Conservation (phyloP, 2,329 filamentous ascomycete genomes). For the Metarhizium rileyi region DNA sequence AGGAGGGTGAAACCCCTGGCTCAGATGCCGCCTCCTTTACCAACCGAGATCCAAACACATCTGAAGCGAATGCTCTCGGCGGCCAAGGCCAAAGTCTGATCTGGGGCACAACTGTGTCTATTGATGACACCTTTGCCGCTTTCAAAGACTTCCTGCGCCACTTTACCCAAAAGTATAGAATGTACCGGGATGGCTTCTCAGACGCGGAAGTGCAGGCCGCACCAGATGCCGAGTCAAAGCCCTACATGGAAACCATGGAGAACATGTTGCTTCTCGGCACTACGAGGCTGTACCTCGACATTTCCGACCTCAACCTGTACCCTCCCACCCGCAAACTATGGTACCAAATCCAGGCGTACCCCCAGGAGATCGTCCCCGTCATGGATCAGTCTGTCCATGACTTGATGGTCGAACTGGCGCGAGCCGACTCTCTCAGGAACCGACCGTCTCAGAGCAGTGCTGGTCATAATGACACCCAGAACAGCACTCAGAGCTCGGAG, state of each 20-base stretch:
- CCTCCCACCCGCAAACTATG: conserved; percentile 88
- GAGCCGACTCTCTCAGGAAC: conserved; percentile 64
- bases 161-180: conserved; percentile 86
- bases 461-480: conserved; percentile 33
- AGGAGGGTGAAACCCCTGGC: conserved; percentile 38
- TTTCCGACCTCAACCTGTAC: conserved; percentile 83
- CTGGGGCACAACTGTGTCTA: conserved; percentile 95
- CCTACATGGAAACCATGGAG: conserved; percentile 77
- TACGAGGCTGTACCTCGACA: conserved; percentile 77
- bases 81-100: conserved; percentile 75
- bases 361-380: conserved; percentile 88
- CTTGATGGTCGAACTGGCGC: conserved; percentile 80
- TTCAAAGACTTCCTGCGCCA: conserved; percentile 92
- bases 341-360: conserved; percentile 90
- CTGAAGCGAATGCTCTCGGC: conserved; percentile 80
- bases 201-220: conserved; percentile 62
- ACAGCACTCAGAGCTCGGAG: conserved; percentile 55
- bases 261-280: conserved; percentile 85
- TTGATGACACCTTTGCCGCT: conserved; percentile 74
- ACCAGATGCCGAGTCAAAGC: conserved; percentile 65
- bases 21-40: conserved; percentile 53
- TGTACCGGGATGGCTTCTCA: conserved; percentile 79
- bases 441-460: conserved; percentile 51
- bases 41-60: conserved; percentile 69
- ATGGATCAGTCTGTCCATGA: conserved; percentile 96